Percentiles rank a stretch among this genome's conserved stretches.
Conservation (phyloP, 1,139 yeast species). For the Fermentozyma sake region DNA sequence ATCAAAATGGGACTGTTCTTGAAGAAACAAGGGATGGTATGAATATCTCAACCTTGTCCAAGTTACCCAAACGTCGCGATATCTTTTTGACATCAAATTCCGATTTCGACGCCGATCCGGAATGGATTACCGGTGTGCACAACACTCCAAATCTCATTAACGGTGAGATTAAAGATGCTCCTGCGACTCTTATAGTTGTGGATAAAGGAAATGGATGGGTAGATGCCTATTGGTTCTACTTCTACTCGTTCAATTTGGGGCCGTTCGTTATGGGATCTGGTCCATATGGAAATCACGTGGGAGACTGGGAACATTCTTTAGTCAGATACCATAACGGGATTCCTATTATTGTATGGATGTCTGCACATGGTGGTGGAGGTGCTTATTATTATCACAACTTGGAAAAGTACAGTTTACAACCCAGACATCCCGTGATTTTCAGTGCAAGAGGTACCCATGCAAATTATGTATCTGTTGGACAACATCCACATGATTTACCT, state of each 20-base stretch:
- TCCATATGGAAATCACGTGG: constrained; percentile 94
- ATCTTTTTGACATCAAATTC: constrained; percentile 56
- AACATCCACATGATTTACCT: constrained; percentile 92
- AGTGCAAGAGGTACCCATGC: constrained; percentile 97
- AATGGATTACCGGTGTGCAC: constrained; percentile 75
- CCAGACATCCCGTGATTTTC: constrained; percentile 66
- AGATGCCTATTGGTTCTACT: constrained; percentile 95
- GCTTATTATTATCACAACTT: constrained; percentile 75
- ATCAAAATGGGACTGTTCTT: constrained; percentile 44
- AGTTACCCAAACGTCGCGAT: constrained; percentile 24
- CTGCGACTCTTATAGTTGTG: constrained; percentile 75
- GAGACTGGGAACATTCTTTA: constrained; percentile 96
- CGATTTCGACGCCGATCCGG: constrained; percentile 74
- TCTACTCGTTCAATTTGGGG: constrained; percentile 89
- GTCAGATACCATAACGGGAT: constrained; percentile 77
- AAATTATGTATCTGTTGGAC: constrained; percentile 93
- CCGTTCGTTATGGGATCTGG: constrained; percentile 98
- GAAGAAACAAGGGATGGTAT: constrained; percentile 33
- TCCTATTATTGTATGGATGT: constrained; percentile 95
- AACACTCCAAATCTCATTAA: constrained; percentile 67
- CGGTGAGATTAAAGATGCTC: constrained; percentile 71
- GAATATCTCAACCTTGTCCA: constrained; percentile 34
- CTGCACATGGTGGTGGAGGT: constrained; percentile 97
- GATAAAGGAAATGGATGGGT: constrained; percentile 92
- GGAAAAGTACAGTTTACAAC: constrained; percentile 56